Evolutionary conservation across 257 asterid species (phyloP), one percentile per base, ranked within the genome.

Genomic region (Ilex asprella): DNA sequence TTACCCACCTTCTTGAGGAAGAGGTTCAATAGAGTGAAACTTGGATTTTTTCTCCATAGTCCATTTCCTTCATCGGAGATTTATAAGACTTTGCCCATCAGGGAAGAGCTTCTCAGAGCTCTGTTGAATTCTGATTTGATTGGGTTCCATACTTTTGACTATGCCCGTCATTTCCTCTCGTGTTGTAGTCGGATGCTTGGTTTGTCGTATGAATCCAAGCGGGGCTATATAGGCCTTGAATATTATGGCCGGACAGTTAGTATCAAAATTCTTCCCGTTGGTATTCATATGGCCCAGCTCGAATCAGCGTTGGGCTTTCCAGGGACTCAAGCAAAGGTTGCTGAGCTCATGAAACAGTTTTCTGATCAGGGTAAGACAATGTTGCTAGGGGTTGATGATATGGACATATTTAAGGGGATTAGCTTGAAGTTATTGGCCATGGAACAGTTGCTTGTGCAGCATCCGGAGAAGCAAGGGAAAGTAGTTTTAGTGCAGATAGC

Each of bases 171-270:
- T 76, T 89, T 89, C 74, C 93, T 89, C 35, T 89, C 95, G 5
- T 89, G 97, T 51, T 89, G 97, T 58, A 78, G 97, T 63, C 84
- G 97, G 62, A 89, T 89, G 97, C 60, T 89, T 29, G 97, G 97
- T 31, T 62, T 89, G 30, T 73, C 97, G 0, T 89, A 89, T 0
- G 97, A 89, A 78, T 89, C 97, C 4, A 89, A 86, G 69, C 75
- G 97, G 79, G 97, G 97, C 59, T 89, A 89, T 65, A 89, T 89
- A 35, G 93, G 97, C 54, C 81, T 89, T 0, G 97, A 89, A 70
- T 89, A 89, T 66, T 89, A 89, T n/a, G 97, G 97, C 27, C 76
- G 97, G 58, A 89, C 95, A 0, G 95, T 89, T 10, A 89, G 94
- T 71, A 86, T 89, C 73, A 89, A 89, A 62, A 89, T 89, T 64